Base-by-base conservation (phyloP, 306 rosid genomes). In the Senna siamea region DNA sequence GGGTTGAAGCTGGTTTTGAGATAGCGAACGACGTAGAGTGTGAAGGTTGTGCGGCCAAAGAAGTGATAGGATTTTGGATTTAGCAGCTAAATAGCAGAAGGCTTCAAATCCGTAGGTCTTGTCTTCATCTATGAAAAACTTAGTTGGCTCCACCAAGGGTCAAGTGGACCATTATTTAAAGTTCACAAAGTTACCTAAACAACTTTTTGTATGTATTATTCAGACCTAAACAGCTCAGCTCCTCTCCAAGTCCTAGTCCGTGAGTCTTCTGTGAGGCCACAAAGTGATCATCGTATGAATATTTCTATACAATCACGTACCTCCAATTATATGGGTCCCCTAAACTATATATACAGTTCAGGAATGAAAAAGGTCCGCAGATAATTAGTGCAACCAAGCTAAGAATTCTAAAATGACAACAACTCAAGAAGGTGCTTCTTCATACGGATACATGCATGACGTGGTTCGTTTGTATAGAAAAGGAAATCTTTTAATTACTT, bases 1-100 rank as follows among this genome's bases (percentile, higher is more conserved):
- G 10, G 74, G 74, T 20, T 52, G 14, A 32, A 51, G 61, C 19
- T 47, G 1, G 35, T 34, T 52, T 73, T 7, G 17, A 26, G 62
- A 73, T 14, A 50, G 51, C 70, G 50, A 73, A 73, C 15, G 63
- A 54, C 40, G 68, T 32, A 48, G 53, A 30, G 56, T 41, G 9
- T 52, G 40, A 28, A 70, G 58, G 23, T 46, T 66, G 47, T 20
- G 70, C 37, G 63, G 37, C 58, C 14, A 46, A 78, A 72, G 72
- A 72, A 56, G 74, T 65, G 82, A 78, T 32, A 23, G 48, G 12
- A 66, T 46, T 72, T 66, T 72, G 69, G 74, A 79, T 62, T 70
- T 72, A 22, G 55, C 78, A 65, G 53, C 73, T 64, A 55, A 54
- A 75, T 13, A 71, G 47, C 70, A 73, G 30, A 65, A 26, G 65